These are phyloP conservation scores for Venturiaceae sp. DNA, from an alignment of 2,329 filamentous ascomycete genomes.

Conservation along the genomic window DNA sequence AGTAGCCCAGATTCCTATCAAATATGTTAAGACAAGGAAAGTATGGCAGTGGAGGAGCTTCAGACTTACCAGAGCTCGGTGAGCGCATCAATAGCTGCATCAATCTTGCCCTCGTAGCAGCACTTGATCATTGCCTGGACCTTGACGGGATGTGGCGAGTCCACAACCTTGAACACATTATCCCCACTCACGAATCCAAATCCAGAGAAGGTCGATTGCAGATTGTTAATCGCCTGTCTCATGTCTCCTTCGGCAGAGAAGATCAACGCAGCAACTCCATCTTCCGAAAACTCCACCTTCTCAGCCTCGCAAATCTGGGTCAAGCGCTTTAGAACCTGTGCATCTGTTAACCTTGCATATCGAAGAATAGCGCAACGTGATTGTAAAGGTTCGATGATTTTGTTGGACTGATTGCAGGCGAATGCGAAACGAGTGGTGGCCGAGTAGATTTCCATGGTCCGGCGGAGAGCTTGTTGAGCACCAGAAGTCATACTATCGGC, in stretches of 20 bases:
- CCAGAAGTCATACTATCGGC: conserved; percentile 94
- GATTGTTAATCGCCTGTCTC: conserved; percentile 97
- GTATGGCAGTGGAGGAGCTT: no score
- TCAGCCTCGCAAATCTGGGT: conserved; percentile 91
- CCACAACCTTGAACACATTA: conserved; percentile 96
- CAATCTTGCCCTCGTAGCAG: conserved; percentile 85
- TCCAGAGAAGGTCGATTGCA: conserved; percentile 85
- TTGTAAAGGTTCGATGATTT: conserved; percentile 98
- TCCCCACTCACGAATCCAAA: conserved; percentile 97
- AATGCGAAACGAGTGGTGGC: conserved; percentile 95
- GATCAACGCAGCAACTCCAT: conserved; percentile 89
- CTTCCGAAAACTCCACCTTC: conserved; percentile 81
- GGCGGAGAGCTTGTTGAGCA: conserved; percentile 85
- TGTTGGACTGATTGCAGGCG: conserved; percentile 97
- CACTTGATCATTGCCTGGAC: conserved; percentile 98
- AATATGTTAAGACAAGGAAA: not conserved
- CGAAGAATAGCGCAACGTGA: conserved; percentile 92
- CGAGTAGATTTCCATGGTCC: conserved; percentile 99
- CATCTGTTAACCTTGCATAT: conserved; percentile 85
- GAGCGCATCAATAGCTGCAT: conserved; percentile 74
- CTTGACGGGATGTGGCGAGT: conserved; percentile 94
- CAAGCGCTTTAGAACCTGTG: conserved; percentile 81
- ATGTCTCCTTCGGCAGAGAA: conserved; percentile 98
- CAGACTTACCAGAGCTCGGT: conserved; percentile 73
- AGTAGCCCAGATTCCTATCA: conserved; percentile 71